Evolutionary conservation across 1,284 basidiomycete species (phyloP).

Genomic region (Malassezia sympodialis): DNA sequence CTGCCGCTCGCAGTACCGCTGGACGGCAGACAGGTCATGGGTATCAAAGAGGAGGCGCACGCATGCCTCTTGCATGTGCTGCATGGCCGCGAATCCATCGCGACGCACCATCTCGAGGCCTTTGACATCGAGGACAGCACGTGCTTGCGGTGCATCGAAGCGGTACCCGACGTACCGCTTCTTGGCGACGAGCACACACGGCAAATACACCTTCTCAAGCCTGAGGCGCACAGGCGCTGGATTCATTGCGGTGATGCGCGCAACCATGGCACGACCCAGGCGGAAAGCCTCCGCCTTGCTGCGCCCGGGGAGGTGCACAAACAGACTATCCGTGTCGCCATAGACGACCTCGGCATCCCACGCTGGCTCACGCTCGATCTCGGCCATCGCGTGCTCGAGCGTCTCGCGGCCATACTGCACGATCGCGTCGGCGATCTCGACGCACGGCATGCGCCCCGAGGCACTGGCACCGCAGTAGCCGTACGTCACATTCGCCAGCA

Average conservation of each 20-base stretch:
- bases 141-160: conserved; percentile 68
- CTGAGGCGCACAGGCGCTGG: conserved; percentile 87
- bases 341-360: conserved; percentile 92
- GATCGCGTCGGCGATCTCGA: conserved; percentile 94
- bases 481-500: conserved; percentile 54
- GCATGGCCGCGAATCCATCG: conserved; percentile 53
- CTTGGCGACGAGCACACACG: conserved; percentile 85
- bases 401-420: conserved; percentile 93
- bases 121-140: conserved; percentile 85
- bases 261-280: conserved; percentile 83
- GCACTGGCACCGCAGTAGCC: conserved; percentile 88
- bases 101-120: conserved; percentile 92
- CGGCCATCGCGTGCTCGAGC: conserved; percentile 79
- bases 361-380: conserved; percentile 60
- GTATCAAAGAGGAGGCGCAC: conserved; percentile 64
- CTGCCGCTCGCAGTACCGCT: conserved; percentile 72
- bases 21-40: conserved; percentile 77
- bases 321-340: conserved; percentile 95
- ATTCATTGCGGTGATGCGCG: conserved; percentile 72
- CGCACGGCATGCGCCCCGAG: conserved; percentile 93
- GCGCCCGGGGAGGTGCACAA: conserved; percentile 75
- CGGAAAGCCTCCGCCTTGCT: conserved; percentile 86
- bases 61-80: conserved; percentile 43
- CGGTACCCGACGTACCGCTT: conserved; percentile 95
- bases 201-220: conserved; percentile 96